Base-by-base conservation (phyloP, 768 basidiomycete species). In the Nidularia pulvinata region DNA sequence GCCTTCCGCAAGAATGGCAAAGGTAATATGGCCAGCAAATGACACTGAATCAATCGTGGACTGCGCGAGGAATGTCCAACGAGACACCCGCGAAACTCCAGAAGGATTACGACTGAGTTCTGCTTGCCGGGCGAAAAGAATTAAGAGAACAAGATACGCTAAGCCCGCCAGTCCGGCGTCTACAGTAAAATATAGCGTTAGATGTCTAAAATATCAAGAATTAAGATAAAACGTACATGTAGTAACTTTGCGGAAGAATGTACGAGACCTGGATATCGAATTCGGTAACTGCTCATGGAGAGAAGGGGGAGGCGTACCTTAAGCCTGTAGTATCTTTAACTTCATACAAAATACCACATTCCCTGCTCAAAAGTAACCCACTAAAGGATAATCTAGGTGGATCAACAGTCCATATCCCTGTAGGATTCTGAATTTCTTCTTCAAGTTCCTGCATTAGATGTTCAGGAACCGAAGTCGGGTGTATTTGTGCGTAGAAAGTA, bases 21-120 rank as follows among this genome's bases (percentile, higher is more conserved):
- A 88, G 0, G 93, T 95, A 51, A 95, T 85, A 61, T 95, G 92
- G 0, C 89, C 89, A 16, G 91, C 90, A 65, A 96, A 95, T 0
- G 90, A 85, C 43, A 93, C 85, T 0, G 89, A 83, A 63, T 97
- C 94, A 16, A 91, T 80, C 1, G 86, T 81, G 5, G 88, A 82
- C 67, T 95, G 92, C 5, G 85, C 72, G 19, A 93, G 75, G 65
- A 95, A 93, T 1, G 87, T 83, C 88, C 91, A 94, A 6, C 89
- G 75, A 2, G 93, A 95, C 7, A 95, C 77, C 13, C 89, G 84
- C 5, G 88, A 82, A 13, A 95, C 77, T 5, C 86, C 85, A 1
- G 89, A 85, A 1, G 93, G 91, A 4, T 89, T 93, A 16, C 89
- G 82, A 56, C 88, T 90, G 33, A 72, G 76, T 54, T 87, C 82